Conservation (phyloP, 202 grass and related monocot genomes). For the Saccharum hybrid region DNA sequence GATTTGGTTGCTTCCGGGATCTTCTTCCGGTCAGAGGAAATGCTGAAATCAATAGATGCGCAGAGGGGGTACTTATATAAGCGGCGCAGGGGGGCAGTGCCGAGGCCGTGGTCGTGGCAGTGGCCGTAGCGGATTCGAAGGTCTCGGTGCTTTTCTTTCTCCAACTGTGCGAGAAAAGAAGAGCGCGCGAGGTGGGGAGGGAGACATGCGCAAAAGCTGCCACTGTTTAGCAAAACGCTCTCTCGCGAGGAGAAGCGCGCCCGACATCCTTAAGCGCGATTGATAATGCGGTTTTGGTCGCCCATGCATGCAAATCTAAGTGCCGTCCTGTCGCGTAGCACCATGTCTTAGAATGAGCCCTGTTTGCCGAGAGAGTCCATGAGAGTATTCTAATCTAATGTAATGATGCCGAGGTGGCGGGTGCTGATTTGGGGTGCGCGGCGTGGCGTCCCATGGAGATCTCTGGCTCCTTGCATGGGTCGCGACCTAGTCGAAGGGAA, state of each 20-base stretch:
- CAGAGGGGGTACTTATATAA: constrained; percentile 53
- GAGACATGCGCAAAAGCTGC: constrained; percentile 96
- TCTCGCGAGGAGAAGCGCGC: constrained; percentile 50
- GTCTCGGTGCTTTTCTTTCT: constrained; percentile 48
- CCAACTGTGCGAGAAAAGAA: constrained; percentile 30
- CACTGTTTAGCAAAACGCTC: constrained; percentile 66
- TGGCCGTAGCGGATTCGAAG: constrained; percentile 60
- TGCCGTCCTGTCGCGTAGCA: constrained; percentile 85
- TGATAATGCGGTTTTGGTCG: constrained; percentile 68
- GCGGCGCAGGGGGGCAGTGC: constrained; percentile 1
- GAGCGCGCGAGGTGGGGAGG: constrained; percentile 8
- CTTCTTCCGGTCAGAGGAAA: constrained; percentile 65
- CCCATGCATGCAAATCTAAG: constrained; percentile 82
- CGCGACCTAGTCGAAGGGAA: constrained; percentile 61
- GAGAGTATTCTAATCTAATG: constrained; percentile 43
- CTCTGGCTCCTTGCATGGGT: constrained; percentile 65
- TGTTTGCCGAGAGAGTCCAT: constrained; percentile 52
- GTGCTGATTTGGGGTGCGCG: constrained; percentile 50
- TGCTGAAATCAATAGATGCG: constrained; percentile 94
- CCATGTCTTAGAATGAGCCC: constrained; percentile 84
- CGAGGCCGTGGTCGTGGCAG: constrained; percentile 46
- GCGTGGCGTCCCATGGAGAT: constrained; percentile 39
- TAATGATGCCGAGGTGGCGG: constrained; percentile 30
- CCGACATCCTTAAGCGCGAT: constrained; percentile 81
- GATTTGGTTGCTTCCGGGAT: constrained; percentile 74